A percentile compares a stretch with the other conserved stretches of the same genome.
Evolutionary conservation across 2,329 filamentous ascomycete species (phyloP).

Genomic region (Hyphodiscus sp.): DNA sequence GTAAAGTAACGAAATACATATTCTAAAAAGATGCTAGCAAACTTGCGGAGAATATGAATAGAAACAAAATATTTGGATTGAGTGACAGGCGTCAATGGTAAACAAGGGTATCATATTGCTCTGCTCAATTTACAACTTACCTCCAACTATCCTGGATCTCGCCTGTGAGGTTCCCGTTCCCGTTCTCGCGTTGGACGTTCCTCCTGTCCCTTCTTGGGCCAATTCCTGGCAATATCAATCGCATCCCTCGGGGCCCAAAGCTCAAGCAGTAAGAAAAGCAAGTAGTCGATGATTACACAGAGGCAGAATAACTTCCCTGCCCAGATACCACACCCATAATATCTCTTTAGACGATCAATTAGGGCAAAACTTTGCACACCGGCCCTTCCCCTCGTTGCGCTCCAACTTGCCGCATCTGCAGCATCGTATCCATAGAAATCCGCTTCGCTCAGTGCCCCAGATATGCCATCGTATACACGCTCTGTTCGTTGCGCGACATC

Average conservation of each 20-base stretch:
- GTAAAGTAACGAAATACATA: no score
- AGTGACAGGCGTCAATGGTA: no score
- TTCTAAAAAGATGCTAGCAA: no score
- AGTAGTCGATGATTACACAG: constrained; percentile 88
- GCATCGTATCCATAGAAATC: constrained; percentile 83
- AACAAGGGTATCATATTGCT: neutral
- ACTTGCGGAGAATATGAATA: no score
- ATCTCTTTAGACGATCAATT: constrained; percentile 90
- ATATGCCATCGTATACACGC: constrained; percentile 90
- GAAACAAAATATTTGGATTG: no score
- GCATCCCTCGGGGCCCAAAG: constrained; percentile 75
- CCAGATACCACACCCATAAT: constrained; percentile 98
- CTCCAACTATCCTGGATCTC: neutral
- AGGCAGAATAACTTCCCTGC: constrained; percentile 95
- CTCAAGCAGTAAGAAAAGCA: constrained; percentile 84
- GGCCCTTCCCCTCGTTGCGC: constrained; percentile 60
- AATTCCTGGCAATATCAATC: constrained; percentile 86
- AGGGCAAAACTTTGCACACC: constrained; percentile 81
- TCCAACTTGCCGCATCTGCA: constrained; percentile 54
- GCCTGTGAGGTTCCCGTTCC: neutral
- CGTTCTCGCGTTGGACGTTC: constrained; percentile 5
- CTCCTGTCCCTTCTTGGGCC: constrained; percentile 67
- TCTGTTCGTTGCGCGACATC: constrained; percentile 93
- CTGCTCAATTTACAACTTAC: neutral
- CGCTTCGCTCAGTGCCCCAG: constrained; percentile 73